Base-by-base conservation (phyloP, 2,329 filamentous ascomycete species). In the Microcera coccophila region DNA sequence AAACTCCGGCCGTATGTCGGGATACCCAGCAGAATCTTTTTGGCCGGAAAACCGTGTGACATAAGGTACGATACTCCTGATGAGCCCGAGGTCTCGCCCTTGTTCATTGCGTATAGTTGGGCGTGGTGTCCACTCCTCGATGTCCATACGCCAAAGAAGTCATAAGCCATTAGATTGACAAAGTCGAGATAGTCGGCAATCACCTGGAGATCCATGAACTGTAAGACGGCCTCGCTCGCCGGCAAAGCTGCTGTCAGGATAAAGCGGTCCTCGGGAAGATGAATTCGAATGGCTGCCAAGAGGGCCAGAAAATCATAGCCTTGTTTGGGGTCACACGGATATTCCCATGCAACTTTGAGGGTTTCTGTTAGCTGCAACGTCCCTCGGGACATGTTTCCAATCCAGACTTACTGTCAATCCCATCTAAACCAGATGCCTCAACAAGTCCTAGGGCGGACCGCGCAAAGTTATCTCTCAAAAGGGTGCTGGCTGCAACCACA, bases 101-200 rank as follows among this genome's bases (percentile, higher is more conserved):
- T 75, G 41, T 64, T 69, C 44, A 80, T 75, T 1, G 80, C 70
- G 58, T 82, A 87, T 1, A 93, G 76, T 60, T 90, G 86, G 4
- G 86, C 79, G 41, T 91, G 87, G 61, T 91, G 85, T 5, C 86
- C 87, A 35, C 79, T 79, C 44, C 75, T 76, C 21, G 70, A 61
- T 2, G 77, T 78, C 86, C 86, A 90, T 3, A 79, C 72, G 1
- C 87, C 86, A 19, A 78, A 81, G 58, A 90, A 87, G 63, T 93
- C 87, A 64, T 90, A 93, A 2, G 86, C 79, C 78, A 85, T 88
- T 26, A 93, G 68, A 62, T 91, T 91, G 62, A 93, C 69, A 49
- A 83, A 75, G 63, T 91, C 85, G 26, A 93, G 72, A 53, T 86
- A 82, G 35, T 77, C 68, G 38, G 82, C 75, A 10, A 82, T 78